Base-by-base conservation (phyloP, 345 rosid species). In the Gossypium ekmanianum region DNA sequence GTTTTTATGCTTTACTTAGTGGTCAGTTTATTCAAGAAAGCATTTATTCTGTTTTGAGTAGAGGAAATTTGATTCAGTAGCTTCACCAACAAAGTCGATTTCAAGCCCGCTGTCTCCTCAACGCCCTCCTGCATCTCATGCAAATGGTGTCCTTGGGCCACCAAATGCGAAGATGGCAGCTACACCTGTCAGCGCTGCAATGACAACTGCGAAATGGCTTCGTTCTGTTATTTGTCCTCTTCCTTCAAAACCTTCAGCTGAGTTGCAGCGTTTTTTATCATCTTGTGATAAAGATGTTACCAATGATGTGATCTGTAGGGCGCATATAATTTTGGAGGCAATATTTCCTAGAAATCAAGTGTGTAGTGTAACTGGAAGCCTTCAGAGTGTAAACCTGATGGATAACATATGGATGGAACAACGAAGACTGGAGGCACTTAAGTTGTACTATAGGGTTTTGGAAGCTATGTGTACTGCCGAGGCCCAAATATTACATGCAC, bases 151-250 rank as follows among this genome's bases (percentile, higher is more conserved):
- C 72, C 74, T 79, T 61, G 86, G 85, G 66, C 80, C 84, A 24
- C 68, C 78, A 61, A 79, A 63, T 80, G 68, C 80, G 14, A 91
- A 84, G 88, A 78, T 90, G 79, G 86, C 89, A 68, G 85, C 93
- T 73, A 95, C 99, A 71, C 98, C 99, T 20, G 92, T 95, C 61
- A 90, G 89, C 82, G 85, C 94, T 29, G 98, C 98, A 68, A 90
- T 95, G 98, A 90, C 96, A 72, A 95, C 99, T 74, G 97, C 99
- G 39, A 93, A 93, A 82, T 95, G 99, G 99, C 98, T 95, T 48
- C 88, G 97, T 48, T 86, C 88, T 34, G 83, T 89, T 71, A 85
- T 95, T 77, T 91, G 93, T 75, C 90, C 97, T 67, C 92, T 93
- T 64, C 85, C 90, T 74, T 81, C 97, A 41, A 88, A 87, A 77